These are phyloP conservation scores for Aspergillus sp. DNA, from an alignment of 2,329 filamentous ascomycete genomes.

Conservation along the genomic window DNA sequence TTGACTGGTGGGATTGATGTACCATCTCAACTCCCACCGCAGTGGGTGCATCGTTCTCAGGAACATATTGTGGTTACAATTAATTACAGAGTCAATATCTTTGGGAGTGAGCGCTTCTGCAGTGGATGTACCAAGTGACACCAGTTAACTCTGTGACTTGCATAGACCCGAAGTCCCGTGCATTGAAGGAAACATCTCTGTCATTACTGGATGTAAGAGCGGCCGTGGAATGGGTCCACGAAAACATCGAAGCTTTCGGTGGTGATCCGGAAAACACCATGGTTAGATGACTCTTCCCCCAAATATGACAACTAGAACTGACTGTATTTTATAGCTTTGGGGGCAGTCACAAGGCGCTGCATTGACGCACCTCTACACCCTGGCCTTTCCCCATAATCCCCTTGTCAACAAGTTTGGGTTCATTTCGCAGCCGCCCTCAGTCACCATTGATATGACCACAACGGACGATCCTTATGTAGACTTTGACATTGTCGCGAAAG, in stretches of 20 bases:
- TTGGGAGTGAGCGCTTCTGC: constrained; percentile 10
- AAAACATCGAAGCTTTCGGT: constrained; percentile 34
- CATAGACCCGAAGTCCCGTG: constrained; percentile 13
- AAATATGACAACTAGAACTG: constrained; percentile 7
- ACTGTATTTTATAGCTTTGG: constrained; percentile 12
- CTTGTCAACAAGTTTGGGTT: neutral
- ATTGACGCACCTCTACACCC: constrained; percentile 21
- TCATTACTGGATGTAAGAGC: constrained; percentile 17
- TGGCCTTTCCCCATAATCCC: constrained; percentile 22
- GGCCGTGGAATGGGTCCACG: constrained; percentile 29
- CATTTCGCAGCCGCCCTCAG: constrained; percentile 21
- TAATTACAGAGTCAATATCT: constrained; percentile 29
- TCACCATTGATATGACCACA: constrained; percentile 7
- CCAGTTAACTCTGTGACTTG: neutral
- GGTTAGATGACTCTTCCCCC: neutral
- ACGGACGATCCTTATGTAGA: constrained; percentile 14
- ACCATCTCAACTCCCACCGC: constrained; percentile 17
- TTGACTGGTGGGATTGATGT: constrained; percentile 34
- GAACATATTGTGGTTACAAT: constrained; percentile 41
- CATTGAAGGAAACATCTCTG: neutral
- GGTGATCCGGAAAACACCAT: constrained; percentile 25
- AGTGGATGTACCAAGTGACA: neutral
- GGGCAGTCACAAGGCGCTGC: constrained; percentile 25
- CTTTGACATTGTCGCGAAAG: constrained; percentile 29
- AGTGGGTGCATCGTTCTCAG: constrained; percentile 41